These are phyloP conservation scores for Lachancea cidri DNA, from an alignment of 805 yeast genomes.

Conservation along the genomic window DNA sequence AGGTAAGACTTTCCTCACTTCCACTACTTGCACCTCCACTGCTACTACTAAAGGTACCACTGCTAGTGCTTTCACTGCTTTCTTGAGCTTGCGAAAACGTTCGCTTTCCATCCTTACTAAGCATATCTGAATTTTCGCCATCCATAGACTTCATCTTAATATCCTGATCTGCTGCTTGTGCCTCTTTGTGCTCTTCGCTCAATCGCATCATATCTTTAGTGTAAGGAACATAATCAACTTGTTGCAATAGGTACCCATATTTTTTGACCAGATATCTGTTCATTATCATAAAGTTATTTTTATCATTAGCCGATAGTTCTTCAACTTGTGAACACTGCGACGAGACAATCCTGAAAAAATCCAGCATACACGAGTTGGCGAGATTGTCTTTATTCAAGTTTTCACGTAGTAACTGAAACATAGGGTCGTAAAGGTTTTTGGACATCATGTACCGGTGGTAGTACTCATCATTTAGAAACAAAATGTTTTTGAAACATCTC, in stretches of 20 bases:
- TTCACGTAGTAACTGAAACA: slow-evolving; percentile 45
- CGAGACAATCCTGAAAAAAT: slow-evolving; percentile 49
- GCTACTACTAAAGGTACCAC: slow-evolving; percentile 8
- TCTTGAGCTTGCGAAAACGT: slow-evolving; percentile 6
- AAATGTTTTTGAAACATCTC: slow-evolving; percentile 59
- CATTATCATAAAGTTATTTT: slow-evolving; percentile 24
- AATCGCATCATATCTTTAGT: slow-evolving; percentile 32
- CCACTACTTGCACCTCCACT: slow-evolving; percentile 24
- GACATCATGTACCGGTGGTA: slow-evolving; percentile 55
- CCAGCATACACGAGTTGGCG: slow-evolving; percentile 70
- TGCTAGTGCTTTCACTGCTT: neutral
- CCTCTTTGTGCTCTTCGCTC: slow-evolving; percentile 9
- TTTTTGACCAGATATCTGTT: slow-evolving; percentile 29
- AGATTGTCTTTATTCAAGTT: slow-evolving; percentile 52
- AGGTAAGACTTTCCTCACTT: slow-evolving; percentile 12
- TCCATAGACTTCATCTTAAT: slow-evolving; percentile 9
- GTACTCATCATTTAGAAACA: slow-evolving; percentile 56
- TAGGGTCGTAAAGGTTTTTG: slow-evolving; percentile 44
- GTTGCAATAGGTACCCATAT: slow-evolving; percentile 27
- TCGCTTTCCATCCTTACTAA: slow-evolving; percentile 6
- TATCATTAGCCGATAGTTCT: slow-evolving; percentile 10
- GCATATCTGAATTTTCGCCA: slow-evolving; percentile 8
- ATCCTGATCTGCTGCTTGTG: neutral
- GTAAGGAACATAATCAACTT: slow-evolving; percentile 27
- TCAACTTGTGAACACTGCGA: slow-evolving; percentile 15